phyloP scores from a whole-genome alignment of 495 filamentous ascomycete genomes.

The Penicillium simplicissimum region DNA sequence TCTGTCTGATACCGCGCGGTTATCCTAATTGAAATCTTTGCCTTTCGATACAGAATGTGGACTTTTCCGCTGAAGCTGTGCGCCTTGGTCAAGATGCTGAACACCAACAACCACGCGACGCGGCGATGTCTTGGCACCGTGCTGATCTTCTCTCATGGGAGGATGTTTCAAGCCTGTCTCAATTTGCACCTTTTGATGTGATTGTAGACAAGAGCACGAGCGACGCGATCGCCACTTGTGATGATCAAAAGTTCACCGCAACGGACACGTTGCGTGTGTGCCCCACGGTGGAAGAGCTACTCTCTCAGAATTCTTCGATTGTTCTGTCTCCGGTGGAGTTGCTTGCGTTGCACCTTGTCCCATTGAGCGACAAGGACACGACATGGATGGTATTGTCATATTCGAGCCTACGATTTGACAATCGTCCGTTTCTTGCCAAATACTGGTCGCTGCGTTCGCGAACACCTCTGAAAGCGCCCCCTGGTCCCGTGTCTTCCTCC shows the following conservation, averaged over 20 bases:
- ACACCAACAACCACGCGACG: slow-evolving; percentile 14
- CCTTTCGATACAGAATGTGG: slow-evolving; percentile 35
- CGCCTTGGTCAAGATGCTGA: slow-evolving; percentile 37
- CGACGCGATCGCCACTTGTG: slow-evolving; percentile 43
- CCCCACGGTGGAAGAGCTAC: slow-evolving; percentile 25
- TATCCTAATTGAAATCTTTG: background rate
- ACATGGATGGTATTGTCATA: slow-evolving; percentile 44
- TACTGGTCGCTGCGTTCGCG: slow-evolving; percentile 41
- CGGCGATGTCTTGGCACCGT: slow-evolving; percentile 41
- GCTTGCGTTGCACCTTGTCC: slow-evolving; percentile 38
- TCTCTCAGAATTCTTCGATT: slow-evolving; percentile 7
- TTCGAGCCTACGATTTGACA: slow-evolving; percentile 40
- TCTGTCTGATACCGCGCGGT: background rate
- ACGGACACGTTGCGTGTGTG: slow-evolving; percentile 20
- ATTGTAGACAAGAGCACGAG: slow-evolving; percentile 48
- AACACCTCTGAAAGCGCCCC: slow-evolving; percentile 39
- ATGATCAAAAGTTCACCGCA: slow-evolving; percentile 16
- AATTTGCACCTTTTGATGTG: slow-evolving; percentile 39
- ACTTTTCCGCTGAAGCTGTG: slow-evolving; percentile 47
- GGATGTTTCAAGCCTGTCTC: slow-evolving; percentile 27
- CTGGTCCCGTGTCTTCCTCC: slow-evolving; percentile 34
- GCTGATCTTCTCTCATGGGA: slow-evolving; percentile 41
- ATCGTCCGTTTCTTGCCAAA: slow-evolving; percentile 18
- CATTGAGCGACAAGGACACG: slow-evolving; percentile 33
- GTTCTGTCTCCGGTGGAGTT: slow-evolving; percentile 39